Base-by-base conservation (phyloP, 305 asterid species). In the Solanum chacoense region DNA sequence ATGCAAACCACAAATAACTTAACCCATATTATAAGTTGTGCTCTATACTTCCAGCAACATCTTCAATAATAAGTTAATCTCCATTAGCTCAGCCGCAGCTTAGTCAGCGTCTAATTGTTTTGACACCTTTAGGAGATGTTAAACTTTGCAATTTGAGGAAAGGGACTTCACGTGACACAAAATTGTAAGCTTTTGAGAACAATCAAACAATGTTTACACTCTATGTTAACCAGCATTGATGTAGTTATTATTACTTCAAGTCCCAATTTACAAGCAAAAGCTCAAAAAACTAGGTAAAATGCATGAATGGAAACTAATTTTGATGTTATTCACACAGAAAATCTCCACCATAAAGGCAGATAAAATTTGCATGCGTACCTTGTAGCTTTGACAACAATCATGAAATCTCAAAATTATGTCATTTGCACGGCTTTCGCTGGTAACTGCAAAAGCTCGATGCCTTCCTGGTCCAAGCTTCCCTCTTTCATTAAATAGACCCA, bases 381-480 rank as follows among this genome's bases (percentile, higher is more conserved):
- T 96, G 93, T 97, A 97, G 94, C 95, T 97, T 91, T 94, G 98
- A 91, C 99, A 97, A 92, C 98, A 96, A 88, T 97, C 99, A 87
- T 96, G 99, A 91, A 97, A 96, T 92, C 99, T 94, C 93, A 97
- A 88, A 94, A 90, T 89, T 88, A 84, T 93, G 90, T 97, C 99
- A 94, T 99, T 97, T 22, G 99, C 98, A 92, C 98, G 98, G 92
- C 97, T 97, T 93, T 97, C 98, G 90, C 98, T 95, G 76, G 93
- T 93, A 86, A 97, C 99, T 85, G 99, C 96, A 95, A 96, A 97
- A 85, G 99, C 96, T 88, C 98, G 97, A 89, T 97, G 94, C 73
- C 84, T 92, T 78, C 98, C 99, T 77, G 94, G 95, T 88, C 99
- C 99, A 87, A 97, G 98, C 89, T 91, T 94, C 89, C 99, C 99